Base-by-base conservation (phyloP, 108 stramenopile species). In the Poteriospumella lacustris region DNA sequence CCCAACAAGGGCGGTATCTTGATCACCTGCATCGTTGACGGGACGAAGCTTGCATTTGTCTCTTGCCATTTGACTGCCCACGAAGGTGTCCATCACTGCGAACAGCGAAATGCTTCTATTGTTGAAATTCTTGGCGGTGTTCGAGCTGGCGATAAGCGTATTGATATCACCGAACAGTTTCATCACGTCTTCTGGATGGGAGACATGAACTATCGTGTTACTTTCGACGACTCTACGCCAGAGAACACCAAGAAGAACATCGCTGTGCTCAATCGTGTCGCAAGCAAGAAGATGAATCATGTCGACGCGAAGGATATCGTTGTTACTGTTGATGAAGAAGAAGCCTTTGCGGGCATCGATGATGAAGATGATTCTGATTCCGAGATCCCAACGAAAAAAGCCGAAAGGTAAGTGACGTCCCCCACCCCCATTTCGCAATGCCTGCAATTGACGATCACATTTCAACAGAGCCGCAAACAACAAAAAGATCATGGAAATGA, bases 161-260 rank as follows among this genome's bases (percentile, higher is more conserved):
- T 76, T 52, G 76, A 70, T n/a, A 43, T 43, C 3, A 70, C 69
- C n/a, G 19, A 70, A 9, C 80, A 81, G 78, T 81, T 79, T 39
- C 80, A 81, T 75, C 81, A 82, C 75, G 81, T 82, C 28, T 82
- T 82, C 58, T 82, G 81, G 81, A 62, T 82, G n/a, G 81, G 81
- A 1, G 81, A 82, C 38, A 59, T 79, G 75, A 82, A 82, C 58
- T 82, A 82, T 76, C 70, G 81, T n/a, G 68, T 72, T 19, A 76
- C 72, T 28, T 58, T 79, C 2, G 60, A 19, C 5, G 9, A 3
- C 36, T 9, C 28, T 64, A 64, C 28, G 36, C 9, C 24, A 64
- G 33, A 26, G 36, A 64, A 24, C 9, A 64, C 9, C 36, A 64
- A 3, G 60, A 64, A 64, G 60, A 64, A n/a, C n/a, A n/a, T n/a